These are phyloP conservation scores for Phaeosphaeria sp. DNA, from an alignment of 2,329 filamentous ascomycete genomes.

Conservation along the genomic window DNA sequence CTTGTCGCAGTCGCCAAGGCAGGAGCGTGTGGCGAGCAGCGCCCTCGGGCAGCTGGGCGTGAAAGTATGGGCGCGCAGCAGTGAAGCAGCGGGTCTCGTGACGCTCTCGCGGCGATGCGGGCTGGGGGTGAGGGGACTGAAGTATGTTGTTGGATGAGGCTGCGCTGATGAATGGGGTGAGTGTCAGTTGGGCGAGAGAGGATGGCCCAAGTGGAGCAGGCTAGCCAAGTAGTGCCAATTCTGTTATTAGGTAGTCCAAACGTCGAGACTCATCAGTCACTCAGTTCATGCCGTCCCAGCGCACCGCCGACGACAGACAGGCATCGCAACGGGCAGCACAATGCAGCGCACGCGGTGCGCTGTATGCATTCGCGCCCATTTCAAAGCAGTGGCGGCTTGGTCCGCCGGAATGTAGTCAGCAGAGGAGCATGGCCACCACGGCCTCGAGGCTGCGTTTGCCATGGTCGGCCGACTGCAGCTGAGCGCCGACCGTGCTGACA, in stretches of 20 bases:
- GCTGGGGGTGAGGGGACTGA: conserved; percentile 17
- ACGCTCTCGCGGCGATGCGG: conserved; percentile 9
- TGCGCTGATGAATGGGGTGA: conserved; percentile 34
- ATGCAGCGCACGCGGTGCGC: neutral
- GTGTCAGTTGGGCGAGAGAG: conserved; percentile 24
- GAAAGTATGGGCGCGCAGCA: conserved; percentile 10
- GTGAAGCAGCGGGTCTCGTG: conserved; percentile 4
- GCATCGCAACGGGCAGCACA: neutral
- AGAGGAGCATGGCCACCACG: neutral
- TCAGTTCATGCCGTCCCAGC: neutral
- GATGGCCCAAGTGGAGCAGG: conserved; percentile 10
- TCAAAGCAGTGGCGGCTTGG: neutral
- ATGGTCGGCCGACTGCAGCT: conserved; percentile 3
- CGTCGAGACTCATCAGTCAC: neutral
- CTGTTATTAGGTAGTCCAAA: neutral
- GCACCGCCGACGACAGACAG: neutral
- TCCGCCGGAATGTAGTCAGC: neutral
- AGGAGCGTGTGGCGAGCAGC: conserved; percentile 33
- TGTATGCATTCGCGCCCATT: neutral
- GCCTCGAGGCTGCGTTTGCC: conserved; percentile 4
- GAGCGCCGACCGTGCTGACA: neutral
- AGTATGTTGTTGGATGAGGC: conserved; percentile 37
- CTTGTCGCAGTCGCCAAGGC: conserved; percentile 27
- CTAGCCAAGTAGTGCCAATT: neutral
- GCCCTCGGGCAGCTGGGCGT: conserved; percentile 1